phyloP scores from a whole-genome alignment of 352 stramenopile genomes.

The Pseudoperonospora humuli region DNA sequence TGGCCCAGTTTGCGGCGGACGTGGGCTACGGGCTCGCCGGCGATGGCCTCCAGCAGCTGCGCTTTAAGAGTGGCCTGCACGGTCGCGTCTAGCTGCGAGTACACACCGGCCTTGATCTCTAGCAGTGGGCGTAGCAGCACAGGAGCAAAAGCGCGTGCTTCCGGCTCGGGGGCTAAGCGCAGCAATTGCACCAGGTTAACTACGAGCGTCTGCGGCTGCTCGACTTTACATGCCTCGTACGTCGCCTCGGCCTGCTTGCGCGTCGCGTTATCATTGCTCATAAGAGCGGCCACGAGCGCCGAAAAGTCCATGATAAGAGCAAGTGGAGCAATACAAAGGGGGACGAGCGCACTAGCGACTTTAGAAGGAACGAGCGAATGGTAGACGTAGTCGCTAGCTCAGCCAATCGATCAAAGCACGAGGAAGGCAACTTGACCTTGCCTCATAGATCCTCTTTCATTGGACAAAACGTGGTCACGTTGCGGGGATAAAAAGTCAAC shows the following conservation, averaged over 20 bases:
- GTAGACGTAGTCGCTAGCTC: slow-evolving; percentile 5
- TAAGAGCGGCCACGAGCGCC: slow-evolving; percentile 63
- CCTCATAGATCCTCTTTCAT: no score
- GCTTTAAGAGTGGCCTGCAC: slow-evolving; percentile 51
- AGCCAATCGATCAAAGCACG: slow-evolving; percentile 17
- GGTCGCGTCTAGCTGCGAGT: slow-evolving; percentile 48
- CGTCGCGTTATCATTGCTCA: slow-evolving; percentile 63
- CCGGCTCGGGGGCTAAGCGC: slow-evolving; percentile 42
- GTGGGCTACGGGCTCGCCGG: slow-evolving; percentile 52
- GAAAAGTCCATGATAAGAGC: slow-evolving; percentile 53
- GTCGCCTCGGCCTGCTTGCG: slow-evolving; percentile 71
- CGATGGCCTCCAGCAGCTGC: slow-evolving; percentile 66
- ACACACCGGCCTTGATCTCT: slow-evolving; percentile 59
- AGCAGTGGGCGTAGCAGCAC: slow-evolving; percentile 75
- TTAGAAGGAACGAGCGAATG: background rate
- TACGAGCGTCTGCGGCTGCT: slow-evolving; percentile 60
- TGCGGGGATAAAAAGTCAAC: no score
- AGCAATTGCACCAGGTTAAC: slow-evolving; percentile 60
- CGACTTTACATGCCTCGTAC: slow-evolving; percentile 60
- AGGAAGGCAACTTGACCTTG: background rate
- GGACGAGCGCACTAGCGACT: no score
- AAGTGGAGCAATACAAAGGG: background rate
- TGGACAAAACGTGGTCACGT: no score
- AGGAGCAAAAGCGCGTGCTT: slow-evolving; percentile 61
- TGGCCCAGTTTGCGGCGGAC: slow-evolving; percentile 80